Evolutionary conservation across 1,284 basidiomycete species (phyloP).

Genomic region (Pseudozyma pruni): DNA sequence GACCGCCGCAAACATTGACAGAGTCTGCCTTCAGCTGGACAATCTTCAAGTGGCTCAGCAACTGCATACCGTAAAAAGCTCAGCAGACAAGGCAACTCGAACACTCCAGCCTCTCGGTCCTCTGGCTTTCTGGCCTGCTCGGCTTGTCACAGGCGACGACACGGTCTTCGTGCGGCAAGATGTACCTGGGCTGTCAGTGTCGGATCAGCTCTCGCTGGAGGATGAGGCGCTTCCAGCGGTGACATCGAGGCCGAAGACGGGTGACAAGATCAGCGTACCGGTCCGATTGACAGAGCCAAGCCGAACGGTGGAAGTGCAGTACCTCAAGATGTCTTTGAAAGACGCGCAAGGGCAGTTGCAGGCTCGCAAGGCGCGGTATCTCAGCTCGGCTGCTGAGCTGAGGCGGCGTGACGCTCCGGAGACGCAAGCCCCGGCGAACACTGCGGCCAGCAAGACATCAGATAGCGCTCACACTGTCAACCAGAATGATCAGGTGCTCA

Average conservation of each 20-base stretch:
- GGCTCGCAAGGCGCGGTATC: slow-evolving; percentile 6
- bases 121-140: slow-evolving; percentile 42
- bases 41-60: slow-evolving; percentile 28
- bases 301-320: slow-evolving; percentile 28
- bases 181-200: slow-evolving; percentile 8
- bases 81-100: slow-evolving; percentile 6
- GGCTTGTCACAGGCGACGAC: slow-evolving; percentile 2
- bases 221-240: slow-evolving; percentile 20
- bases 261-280: not conserved
- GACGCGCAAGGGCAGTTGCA: slow-evolving; percentile 35
- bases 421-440: not conserved
- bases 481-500: slow-evolving; percentile 54
- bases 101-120: slow-evolving; percentile 34
- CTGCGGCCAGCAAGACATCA: not conserved
- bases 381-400: slow-evolving; percentile 3
- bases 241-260: not conserved
- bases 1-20: slow-evolving; percentile 15
- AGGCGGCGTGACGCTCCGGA: slow-evolving; percentile 4
- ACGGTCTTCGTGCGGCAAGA: slow-evolving; percentile 22
- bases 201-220: slow-evolving; percentile 22
- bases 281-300: slow-evolving; percentile 16
- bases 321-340: slow-evolving; percentile 1
- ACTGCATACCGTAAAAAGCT: not conserved
- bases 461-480: slow-evolving; percentile 27
- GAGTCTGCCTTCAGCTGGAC: slow-evolving; percentile 39